Evolutionary conservation across 1,139 yeast species (phyloP).

Genomic region (Protomyces inouyei): DNA sequence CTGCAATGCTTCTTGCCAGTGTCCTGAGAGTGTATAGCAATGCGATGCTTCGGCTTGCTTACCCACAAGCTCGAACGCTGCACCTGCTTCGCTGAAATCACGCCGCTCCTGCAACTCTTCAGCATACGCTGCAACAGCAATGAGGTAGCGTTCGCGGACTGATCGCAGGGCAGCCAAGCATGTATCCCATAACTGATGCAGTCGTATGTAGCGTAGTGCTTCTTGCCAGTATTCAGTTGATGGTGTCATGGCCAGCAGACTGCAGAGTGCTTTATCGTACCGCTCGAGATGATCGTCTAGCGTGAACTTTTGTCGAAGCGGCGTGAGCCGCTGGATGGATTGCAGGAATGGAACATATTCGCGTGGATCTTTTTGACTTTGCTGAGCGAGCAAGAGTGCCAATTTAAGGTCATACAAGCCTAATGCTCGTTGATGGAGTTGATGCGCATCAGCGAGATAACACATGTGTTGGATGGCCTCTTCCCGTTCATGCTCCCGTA

Average conservation of each 20-base stretch:
- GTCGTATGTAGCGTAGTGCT: constrained; percentile 61
- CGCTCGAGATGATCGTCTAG: constrained; percentile 76
- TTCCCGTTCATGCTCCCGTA: constrained; percentile 36
- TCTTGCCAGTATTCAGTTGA: constrained; percentile 49
- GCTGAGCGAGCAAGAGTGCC: constrained; percentile 82
- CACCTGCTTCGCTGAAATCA: constrained; percentile 63
- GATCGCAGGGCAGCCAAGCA: constrained; percentile 64
- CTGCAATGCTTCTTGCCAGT: constrained; percentile 80
- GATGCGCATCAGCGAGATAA: constrained; percentile 83
- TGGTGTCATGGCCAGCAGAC: constrained; percentile 50
- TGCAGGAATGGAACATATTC: constrained; percentile 92
- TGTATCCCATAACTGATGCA: constrained; percentile 65
- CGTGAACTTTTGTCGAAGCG: constrained; percentile 62
- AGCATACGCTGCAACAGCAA: constrained; percentile 40
- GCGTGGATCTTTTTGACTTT: constrained; percentile 95
- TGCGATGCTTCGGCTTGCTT: constrained; percentile 59
- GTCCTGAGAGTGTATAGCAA: constrained; percentile 55
- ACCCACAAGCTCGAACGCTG: constrained; percentile 66
- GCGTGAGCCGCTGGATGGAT: constrained; percentile 62
- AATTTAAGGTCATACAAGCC: constrained; percentile 78
- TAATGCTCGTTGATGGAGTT: constrained; percentile 70
- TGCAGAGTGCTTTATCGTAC: constrained; percentile 60
- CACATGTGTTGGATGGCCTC: constrained; percentile 74
- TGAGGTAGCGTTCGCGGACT: constrained; percentile 49
- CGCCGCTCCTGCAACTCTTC: constrained; percentile 6